A percentile compares a stretch with the other conserved stretches of the same genome.
phyloP scores from a whole-genome alignment of 768 basidiomycete genomes.

The Tylopilus subfusipes region DNA sequence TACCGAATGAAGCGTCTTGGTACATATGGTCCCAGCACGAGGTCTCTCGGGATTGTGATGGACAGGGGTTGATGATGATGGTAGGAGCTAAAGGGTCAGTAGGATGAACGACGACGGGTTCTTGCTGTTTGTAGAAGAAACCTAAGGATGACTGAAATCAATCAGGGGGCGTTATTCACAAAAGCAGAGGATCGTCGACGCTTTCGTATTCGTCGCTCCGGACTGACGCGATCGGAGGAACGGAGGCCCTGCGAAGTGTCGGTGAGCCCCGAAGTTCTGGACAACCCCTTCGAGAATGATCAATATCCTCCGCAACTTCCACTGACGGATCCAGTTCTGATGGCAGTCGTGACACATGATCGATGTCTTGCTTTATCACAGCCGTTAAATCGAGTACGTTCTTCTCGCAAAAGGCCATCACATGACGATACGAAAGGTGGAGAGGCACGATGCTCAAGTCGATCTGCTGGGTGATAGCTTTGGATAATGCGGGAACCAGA shows the following conservation, averaged over 20 bases:
- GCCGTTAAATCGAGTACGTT: neutral
- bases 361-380: neutral
- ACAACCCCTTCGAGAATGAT: neutral
- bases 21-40: neutral
- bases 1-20: neutral
- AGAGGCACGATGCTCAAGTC: neutral
- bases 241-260: neutral
- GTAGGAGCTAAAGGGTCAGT: neutral
- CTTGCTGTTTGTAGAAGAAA: neutral
- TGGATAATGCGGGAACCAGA: neutral
- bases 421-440: neutral
- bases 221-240: neutral
- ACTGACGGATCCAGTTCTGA: conserved; percentile 33
- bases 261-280: neutral
- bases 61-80: neutral
- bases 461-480: neutral
- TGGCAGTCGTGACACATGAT: neutral
- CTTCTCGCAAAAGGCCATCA: neutral
- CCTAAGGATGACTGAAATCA: neutral
- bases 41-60: neutral
- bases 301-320: conserved; percentile 11
- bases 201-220: neutral
- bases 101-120: neutral
- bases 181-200: neutral
- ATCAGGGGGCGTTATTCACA: neutral